Conservation (phyloP, 1,284 basidiomycete genomes). For the Ganoderma sinense region DNA sequence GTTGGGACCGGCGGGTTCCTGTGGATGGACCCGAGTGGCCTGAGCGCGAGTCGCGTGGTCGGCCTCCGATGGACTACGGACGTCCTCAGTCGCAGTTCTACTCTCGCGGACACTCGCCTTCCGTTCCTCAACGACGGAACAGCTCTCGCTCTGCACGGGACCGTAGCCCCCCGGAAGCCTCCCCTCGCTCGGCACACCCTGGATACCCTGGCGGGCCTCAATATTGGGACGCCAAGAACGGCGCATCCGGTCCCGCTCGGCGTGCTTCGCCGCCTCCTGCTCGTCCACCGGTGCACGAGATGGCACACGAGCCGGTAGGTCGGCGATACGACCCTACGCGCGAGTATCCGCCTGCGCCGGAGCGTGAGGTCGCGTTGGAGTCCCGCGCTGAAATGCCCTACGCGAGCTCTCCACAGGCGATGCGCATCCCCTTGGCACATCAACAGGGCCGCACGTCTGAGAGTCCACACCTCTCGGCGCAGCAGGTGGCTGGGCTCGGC, state of each 20-base stretch:
- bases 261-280: conserved; percentile 29
- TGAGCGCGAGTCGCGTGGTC: conserved; percentile 48
- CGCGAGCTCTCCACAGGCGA: conserved; percentile 42
- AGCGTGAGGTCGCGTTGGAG: conserved; percentile 31
- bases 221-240: conserved; percentile 38
- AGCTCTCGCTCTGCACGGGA: conserved; percentile 42
- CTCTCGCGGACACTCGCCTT: conserved; percentile 34
- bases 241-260: conserved; percentile 29
- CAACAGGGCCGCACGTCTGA: conserved; percentile 45
- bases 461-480: conserved; percentile 47
- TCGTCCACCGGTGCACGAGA: conserved; percentile 33
- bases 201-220: conserved; percentile 25
- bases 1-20: conserved; percentile 58
- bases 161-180: conserved; percentile 54
- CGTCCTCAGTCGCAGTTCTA: conserved; percentile 36
- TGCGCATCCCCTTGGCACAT: conserved; percentile 35
- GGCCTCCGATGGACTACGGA: conserved; percentile 37
- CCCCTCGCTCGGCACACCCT: conserved; percentile 58
- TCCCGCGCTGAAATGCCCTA: conserved; percentile 37
- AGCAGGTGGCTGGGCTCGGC: conserved; percentile 28
- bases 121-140: conserved; percentile 36
- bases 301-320: conserved; percentile 31
- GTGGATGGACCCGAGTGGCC: conserved; percentile 39
- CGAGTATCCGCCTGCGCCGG: conserved; percentile 39
- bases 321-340: conserved; percentile 45